A percentile compares a stretch with the other conserved stretches of the same genome.
These are phyloP conservation scores for Penicillium egyptiacum DNA, from an alignment of 495 filamentous ascomycete species.

Conservation along the genomic window DNA sequence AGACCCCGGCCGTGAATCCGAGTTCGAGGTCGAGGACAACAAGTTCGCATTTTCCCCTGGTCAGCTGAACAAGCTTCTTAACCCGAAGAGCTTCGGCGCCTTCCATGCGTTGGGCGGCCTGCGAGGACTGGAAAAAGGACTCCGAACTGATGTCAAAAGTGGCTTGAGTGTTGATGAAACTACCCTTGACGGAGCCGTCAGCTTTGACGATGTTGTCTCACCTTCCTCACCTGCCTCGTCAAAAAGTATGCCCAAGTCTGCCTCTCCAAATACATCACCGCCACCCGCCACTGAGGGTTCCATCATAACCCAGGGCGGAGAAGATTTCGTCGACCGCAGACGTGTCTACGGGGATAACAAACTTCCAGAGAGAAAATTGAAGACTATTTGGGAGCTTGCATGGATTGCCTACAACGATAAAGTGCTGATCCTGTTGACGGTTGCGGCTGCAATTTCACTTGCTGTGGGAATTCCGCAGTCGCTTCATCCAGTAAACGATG, in stretches of 20 bases:
- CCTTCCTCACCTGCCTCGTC: constrained; percentile 8
- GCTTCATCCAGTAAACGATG: constrained; percentile 44
- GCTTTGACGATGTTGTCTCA: constrained; percentile 62
- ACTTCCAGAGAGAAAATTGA: constrained; percentile 69
- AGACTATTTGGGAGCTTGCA: constrained; percentile 68
- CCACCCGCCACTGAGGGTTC: constrained; percentile 30
- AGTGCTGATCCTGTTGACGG: constrained; percentile 73
- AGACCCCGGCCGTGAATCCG: constrained; percentile 67
- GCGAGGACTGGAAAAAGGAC: constrained; percentile 69
- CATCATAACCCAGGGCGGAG: constrained; percentile 27
- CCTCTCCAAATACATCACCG: constrained; percentile 29
- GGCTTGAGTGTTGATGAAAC: constrained; percentile 79
- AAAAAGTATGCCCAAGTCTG: constrained; percentile 32
- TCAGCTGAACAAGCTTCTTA: constrained; percentile 73
- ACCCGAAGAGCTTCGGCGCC: constrained; percentile 76
- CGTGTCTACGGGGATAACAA: constrained; percentile 70
- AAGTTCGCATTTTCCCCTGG: constrained; percentile 81
- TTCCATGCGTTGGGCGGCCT: constrained; percentile 80
- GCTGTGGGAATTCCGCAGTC: constrained; percentile 75
- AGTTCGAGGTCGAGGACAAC: constrained; percentile 75
- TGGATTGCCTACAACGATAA: constrained; percentile 88
- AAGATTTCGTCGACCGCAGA: constrained; percentile 59
- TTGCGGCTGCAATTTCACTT: constrained; percentile 80
- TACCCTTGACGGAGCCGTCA: constrained; percentile 59
- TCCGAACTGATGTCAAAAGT: constrained; percentile 64